Conservation (phyloP, 2,329 filamentous ascomycete genomes). For the Trichoderma sp. region DNA sequence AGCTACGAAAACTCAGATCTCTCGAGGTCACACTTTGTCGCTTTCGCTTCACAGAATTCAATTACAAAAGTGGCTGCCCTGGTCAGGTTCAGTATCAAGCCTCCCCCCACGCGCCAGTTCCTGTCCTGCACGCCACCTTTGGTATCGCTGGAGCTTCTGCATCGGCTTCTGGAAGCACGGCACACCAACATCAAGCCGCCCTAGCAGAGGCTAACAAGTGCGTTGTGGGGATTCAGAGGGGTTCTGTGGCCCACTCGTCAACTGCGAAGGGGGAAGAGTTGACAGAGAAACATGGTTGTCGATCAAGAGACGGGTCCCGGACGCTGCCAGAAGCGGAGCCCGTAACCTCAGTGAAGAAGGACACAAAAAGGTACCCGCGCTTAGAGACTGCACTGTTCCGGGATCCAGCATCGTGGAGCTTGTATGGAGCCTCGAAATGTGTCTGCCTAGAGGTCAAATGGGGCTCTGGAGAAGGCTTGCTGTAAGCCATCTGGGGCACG, state of each 20-base stretch:
- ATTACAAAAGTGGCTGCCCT: constrained; percentile 18
- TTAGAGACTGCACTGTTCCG: neutral
- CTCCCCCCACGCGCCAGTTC: constrained; percentile 13
- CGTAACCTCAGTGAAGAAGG: neutral
- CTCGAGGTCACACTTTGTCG: neutral
- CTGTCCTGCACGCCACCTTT: neutral
- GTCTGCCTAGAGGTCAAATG: constrained; percentile 19
- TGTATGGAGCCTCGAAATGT: constrained; percentile 15
- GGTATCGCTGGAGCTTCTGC: constrained; percentile 13
- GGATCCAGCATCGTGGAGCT: constrained; percentile 12
- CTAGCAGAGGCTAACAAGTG: neutral
- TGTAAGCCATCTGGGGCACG: constrained; percentile 17
- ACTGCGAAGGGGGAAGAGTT: neutral
- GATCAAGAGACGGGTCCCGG: constrained; percentile 14
- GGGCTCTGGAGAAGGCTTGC: constrained; percentile 6
- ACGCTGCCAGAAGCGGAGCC: constrained; percentile 15
- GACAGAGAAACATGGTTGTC: constrained; percentile 2
- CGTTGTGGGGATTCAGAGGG: neutral
- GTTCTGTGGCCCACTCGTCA: neutral
- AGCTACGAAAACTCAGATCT: neutral
- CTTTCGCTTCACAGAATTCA: constrained; percentile 15
- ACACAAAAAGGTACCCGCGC: neutral
- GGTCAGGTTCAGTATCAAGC: neutral
- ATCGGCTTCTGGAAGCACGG: constrained; percentile 22
- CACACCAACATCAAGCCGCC: constrained; percentile 15